phyloP scores from a whole-genome alignment of 2,329 filamentous ascomycete species.

The Pezicula radicicola region DNA sequence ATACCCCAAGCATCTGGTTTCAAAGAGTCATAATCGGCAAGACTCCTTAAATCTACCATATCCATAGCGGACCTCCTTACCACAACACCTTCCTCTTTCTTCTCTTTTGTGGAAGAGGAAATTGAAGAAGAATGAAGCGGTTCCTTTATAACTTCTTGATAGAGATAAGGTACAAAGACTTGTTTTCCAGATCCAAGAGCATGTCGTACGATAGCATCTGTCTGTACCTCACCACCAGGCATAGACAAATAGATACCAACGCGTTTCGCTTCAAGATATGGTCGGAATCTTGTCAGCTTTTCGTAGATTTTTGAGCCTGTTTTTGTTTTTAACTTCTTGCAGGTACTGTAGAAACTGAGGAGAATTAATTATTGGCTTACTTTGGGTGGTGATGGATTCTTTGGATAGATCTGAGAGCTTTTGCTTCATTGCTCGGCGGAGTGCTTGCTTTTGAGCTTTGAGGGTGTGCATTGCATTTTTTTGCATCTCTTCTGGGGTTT shows the following conservation, averaged over 20 bases:
- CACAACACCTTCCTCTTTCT: not conserved
- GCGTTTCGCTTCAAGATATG: conserved; percentile 71
- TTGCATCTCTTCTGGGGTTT: not conserved
- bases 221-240: conserved; percentile 84
- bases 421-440: conserved; percentile 68
- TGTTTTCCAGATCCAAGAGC: conserved; percentile 75
- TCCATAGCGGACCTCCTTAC: conserved; percentile 75
- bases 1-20: conserved; percentile 88
- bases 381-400: conserved; percentile 66
- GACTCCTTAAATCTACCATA: conserved; percentile 76
- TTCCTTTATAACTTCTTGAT: conserved; percentile 50
- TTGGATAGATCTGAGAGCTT: conserved; percentile 57
- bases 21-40: conserved; percentile 76
- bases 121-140: conserved; percentile 15
- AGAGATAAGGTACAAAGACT: conserved; percentile 87
- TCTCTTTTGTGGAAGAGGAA: not conserved
- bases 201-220: conserved; percentile 75
- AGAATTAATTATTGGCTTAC: conserved; percentile 43
- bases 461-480: conserved; percentile 36
- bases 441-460: conserved; percentile 69
- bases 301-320: conserved; percentile 65
- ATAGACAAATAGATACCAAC: conserved; percentile 93
- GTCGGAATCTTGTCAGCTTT: conserved; percentile 61
- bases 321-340: conserved; percentile 5
- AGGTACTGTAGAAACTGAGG: not conserved